Evolutionary conservation across 2,329 filamentous ascomycete species (phyloP).

Genomic region (Fusarium metavorans): DNA sequence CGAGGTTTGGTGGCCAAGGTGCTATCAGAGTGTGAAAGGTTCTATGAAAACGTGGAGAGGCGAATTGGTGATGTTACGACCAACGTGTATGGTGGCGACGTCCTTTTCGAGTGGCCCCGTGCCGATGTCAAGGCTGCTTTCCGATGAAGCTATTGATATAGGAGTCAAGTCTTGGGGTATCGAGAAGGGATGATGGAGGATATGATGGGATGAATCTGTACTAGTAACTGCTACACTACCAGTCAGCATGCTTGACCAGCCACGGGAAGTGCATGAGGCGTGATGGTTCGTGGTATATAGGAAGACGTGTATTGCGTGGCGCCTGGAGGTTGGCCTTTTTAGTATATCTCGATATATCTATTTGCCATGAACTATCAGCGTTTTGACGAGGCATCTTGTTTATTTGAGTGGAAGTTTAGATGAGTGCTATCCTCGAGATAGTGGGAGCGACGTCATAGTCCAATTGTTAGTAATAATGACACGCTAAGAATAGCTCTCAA

Average conservation of each 20-base stretch:
- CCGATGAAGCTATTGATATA: conserved; percentile 36
- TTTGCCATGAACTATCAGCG: not conserved
- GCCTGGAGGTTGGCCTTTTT: conserved; percentile 14
- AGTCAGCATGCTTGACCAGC: conserved; percentile 22
- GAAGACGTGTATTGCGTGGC: conserved; percentile 12
- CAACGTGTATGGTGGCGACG: conserved; percentile 73
- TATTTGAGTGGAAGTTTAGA: not conserved
- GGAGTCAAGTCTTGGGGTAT: not conserved
- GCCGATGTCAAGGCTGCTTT: conserved; percentile 73
- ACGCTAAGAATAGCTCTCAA: conserved; percentile 12
- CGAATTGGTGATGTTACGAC: conserved; percentile 70
- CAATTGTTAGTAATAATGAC: not conserved
- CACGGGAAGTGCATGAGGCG: conserved; percentile 26
- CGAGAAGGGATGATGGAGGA: conserved; percentile 21
- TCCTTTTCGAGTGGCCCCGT: conserved; percentile 75
- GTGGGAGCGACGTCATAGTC: not conserved
- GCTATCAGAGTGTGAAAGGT: conserved; percentile 70
- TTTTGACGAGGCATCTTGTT: not conserved
- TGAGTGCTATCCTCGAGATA: not conserved
- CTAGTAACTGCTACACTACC: conserved; percentile 26
- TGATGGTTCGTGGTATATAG: conserved; percentile 16
- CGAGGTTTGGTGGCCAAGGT: conserved; percentile 69
- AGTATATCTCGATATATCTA: conserved; percentile 28
- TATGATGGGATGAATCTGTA: conserved; percentile 36
- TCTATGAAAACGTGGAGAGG: conserved; percentile 71